Evolutionary conservation across 768 basidiomycete species (phyloP).

Genomic region (Leccinum uliginosum): DNA sequence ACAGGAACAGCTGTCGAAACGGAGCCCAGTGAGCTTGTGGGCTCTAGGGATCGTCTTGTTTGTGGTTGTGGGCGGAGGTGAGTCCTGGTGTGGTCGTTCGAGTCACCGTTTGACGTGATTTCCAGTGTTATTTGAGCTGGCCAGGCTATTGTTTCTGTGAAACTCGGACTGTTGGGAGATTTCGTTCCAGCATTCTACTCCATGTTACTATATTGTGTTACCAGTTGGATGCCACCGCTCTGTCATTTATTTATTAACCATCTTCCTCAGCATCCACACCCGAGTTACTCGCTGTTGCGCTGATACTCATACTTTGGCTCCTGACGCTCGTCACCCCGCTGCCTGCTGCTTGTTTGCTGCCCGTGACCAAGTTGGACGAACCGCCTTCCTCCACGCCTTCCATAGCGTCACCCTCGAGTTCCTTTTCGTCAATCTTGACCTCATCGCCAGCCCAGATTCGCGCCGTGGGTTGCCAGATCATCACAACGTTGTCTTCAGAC

Average conservation of each 20-base stretch:
- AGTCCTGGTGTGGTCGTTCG: constrained; percentile 23
- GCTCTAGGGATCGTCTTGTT: constrained; percentile 72
- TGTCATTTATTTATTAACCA: constrained; percentile 14
- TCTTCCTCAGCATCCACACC: constrained; percentile 44
- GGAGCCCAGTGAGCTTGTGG: constrained; percentile 72
- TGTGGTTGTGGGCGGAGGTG: constrained; percentile 78
- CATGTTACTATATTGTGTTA: constrained; percentile 1
- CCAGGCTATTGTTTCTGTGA: constrained; percentile 63
- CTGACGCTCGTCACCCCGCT: constrained; percentile 41
- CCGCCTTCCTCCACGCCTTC: constrained; percentile 56
- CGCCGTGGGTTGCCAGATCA: constrained; percentile 97
- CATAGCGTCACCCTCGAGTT: constrained; percentile 79
- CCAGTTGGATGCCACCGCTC: constrained; percentile 4
- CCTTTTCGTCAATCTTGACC: constrained; percentile 78
- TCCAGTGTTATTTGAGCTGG: constrained; percentile 71
- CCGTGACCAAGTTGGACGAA: constrained; percentile 14
- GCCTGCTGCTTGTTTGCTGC: constrained; percentile 15
- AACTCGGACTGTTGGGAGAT: not conserved
- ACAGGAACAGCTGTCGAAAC: constrained; percentile 65
- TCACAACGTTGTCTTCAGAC: constrained; percentile 96
- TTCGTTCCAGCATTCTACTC: not conserved
- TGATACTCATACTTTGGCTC: constrained; percentile 61
- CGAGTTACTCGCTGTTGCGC: constrained; percentile 44
- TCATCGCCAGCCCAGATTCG: constrained; percentile 91
- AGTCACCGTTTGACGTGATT: constrained; percentile 2